These are phyloP conservation scores for Coniochaeta ligniaria DNA, from an alignment of 2,329 filamentous ascomycete genomes.

Conservation along the genomic window DNA sequence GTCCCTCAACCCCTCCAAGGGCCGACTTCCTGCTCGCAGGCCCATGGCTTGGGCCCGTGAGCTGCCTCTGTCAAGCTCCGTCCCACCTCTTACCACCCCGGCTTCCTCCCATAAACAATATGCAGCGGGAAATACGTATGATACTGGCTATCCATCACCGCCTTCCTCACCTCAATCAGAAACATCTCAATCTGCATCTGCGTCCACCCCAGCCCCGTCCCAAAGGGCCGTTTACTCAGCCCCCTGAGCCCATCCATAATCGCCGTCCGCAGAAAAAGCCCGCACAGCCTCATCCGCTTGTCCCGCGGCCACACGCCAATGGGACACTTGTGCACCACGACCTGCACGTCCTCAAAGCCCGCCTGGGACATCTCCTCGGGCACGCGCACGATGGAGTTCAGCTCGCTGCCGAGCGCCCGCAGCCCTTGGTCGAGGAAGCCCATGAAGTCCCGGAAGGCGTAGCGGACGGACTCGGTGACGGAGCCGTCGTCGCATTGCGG, in stretches of 20 bases:
- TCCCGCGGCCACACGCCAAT: slow-evolving; percentile 40
- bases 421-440: slow-evolving; percentile 32
- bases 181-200: slow-evolving; percentile 27
- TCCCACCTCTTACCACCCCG: slow-evolving; percentile 4
- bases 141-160: slow-evolving; percentile 18
- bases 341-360: slow-evolving; percentile 32
- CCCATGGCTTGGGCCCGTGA: not conserved
- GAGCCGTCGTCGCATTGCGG: slow-evolving; percentile 37
- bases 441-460: slow-evolving; percentile 39
- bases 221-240: slow-evolving; percentile 19
- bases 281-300: slow-evolving; percentile 33
- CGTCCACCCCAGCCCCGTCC: slow-evolving; percentile 23
- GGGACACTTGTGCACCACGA: slow-evolving; percentile 33
- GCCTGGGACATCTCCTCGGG: slow-evolving; percentile 26
- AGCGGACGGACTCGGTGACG: slow-evolving; percentile 28
- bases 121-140: slow-evolving; percentile 23
- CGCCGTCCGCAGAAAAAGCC: slow-evolving; percentile 35
- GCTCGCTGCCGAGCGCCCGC: slow-evolving; percentile 30
- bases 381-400: slow-evolving; percentile 29
- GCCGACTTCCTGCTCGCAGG: not conserved
- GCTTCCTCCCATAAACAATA: slow-evolving; percentile 24
- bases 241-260: slow-evolving; percentile 25
- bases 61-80: not conserved
- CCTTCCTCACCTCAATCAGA: slow-evolving; percentile 24
- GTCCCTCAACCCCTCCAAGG: not conserved